Evolutionary conservation across 176 grass and related monocot genomes (phyloP).

Genomic region (Lolium perenne): DNA sequence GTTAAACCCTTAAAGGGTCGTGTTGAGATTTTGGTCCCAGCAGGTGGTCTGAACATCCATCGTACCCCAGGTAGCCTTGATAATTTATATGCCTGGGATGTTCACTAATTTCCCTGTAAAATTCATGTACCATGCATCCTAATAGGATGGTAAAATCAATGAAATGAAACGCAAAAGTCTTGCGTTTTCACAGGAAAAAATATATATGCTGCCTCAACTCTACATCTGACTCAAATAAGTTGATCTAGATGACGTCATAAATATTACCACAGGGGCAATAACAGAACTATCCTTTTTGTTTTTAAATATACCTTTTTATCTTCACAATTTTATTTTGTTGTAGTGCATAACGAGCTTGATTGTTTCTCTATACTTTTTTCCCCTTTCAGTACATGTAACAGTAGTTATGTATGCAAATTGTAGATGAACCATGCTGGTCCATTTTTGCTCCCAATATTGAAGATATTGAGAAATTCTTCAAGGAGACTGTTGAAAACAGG

Average conservation of each 20-base stretch:
- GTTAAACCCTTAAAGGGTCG: constrained; percentile 82
- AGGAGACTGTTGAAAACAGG: constrained; percentile 93
- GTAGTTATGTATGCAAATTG: constrained; percentile 43
- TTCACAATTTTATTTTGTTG: constrained; percentile 8
- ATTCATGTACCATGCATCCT: no score
- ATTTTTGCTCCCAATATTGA: constrained; percentile 71
- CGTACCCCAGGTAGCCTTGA: constrained; percentile 57
- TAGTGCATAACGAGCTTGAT: constrained; percentile 24
- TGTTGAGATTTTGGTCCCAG: constrained; percentile 85
- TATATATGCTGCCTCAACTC: background rate
- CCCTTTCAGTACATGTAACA: constrained; percentile 10
- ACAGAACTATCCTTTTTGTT: constrained; percentile 20
- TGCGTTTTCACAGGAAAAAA: no score
- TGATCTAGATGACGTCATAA: constrained; percentile 5
- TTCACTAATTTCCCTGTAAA: no score
- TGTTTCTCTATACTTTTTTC: background rate
- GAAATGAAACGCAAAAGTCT: no score
- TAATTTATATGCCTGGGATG: background rate
- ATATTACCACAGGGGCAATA: background rate
- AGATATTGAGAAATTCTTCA: constrained; percentile 94
- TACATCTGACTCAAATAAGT: constrained; percentile 15
- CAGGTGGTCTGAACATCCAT: constrained; percentile 74
- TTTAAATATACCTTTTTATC: constrained; percentile 20
- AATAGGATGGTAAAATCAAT: no score
- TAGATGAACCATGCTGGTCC: constrained; percentile 93